phyloP scores from a whole-genome alignment of 352 stramenopile species.

The Phytophthora agathidicida region DNA sequence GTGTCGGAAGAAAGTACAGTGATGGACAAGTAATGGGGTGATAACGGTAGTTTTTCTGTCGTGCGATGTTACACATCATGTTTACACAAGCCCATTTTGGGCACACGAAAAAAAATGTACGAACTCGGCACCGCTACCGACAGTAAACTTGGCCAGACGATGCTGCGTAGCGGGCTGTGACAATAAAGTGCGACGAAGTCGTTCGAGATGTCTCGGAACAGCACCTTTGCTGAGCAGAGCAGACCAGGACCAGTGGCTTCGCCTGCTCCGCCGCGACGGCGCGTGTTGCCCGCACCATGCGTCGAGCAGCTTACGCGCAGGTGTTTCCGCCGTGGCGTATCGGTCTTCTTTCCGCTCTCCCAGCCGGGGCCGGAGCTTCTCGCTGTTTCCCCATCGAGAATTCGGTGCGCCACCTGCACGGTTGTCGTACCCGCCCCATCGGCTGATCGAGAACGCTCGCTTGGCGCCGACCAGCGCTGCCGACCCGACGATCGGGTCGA shows the following conservation, averaged over 20 bases:
- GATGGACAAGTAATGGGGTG: neutral
- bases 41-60: no score
- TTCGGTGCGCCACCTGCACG: slow-evolving; percentile 16
- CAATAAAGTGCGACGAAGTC: slow-evolving; percentile 1
- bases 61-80: no score
- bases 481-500: slow-evolving; percentile 20
- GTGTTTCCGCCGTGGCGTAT: neutral
- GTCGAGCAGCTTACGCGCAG: neutral
- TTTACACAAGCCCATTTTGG: no score
- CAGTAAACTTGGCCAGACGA: neutral
- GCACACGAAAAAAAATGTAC: no score
- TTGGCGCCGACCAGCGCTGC: neutral
- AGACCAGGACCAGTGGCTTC: neutral
- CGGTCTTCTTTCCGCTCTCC: slow-evolving; percentile 9
- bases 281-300: neutral
- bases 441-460: slow-evolving; percentile 14
- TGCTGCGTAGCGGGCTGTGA: neutral
- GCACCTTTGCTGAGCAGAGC: neutral
- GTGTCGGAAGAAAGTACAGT: neutral
- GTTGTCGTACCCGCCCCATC: slow-evolving; percentile 29
- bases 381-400: slow-evolving; percentile 25
- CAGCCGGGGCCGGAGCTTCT: slow-evolving; percentile 5
- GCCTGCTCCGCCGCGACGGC: neutral
- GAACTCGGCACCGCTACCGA: no score
- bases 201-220: neutral